Evolutionary conservation across 257 asterid genomes (phyloP).

Genomic region (Rubia yunnanensis): DNA sequence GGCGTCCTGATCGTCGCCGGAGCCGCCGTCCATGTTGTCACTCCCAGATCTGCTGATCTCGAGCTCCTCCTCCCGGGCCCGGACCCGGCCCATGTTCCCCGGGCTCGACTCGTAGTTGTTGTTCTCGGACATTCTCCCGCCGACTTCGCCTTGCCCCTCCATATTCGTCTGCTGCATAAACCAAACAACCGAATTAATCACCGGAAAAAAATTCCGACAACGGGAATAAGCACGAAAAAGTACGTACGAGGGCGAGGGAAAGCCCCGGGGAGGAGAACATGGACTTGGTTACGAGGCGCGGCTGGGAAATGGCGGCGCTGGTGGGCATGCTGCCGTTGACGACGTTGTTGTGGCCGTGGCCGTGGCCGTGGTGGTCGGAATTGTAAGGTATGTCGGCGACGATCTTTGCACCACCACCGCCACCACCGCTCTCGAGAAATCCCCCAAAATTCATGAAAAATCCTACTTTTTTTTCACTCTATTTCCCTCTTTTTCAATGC

Average conservation of each 20-base stretch:
- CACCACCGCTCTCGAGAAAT: conserved; percentile 61
- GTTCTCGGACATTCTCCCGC: conserved; percentile 37
- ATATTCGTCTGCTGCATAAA: conserved; percentile 51
- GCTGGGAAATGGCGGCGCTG: conserved; percentile 41
- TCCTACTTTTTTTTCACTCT: conserved; percentile 3
- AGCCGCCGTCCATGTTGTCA: conserved; percentile 74
- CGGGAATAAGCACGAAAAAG: not conserved
- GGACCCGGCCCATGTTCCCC: conserved; percentile 35
- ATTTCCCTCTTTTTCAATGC: not conserved
- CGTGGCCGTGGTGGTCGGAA: conserved; percentile 18
- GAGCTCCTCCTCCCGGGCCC: conserved; percentile 76
- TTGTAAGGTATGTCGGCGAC: conserved; percentile 47
- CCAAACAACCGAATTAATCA: too few species aligned
- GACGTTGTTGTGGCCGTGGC: conserved; percentile 13
- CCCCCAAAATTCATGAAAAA: conserved; percentile 92
- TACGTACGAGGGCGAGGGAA: conserved; percentile 78
- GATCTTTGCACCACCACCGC: conserved; percentile 49
- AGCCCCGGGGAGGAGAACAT: conserved; percentile 83
- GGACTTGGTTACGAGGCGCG: conserved; percentile 44
- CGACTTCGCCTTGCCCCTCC: conserved; percentile 68
- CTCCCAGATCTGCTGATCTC: conserved; percentile 97
- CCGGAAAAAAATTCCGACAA: not conserved
- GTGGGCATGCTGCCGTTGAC: conserved; percentile 31
- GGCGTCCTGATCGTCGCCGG: conserved; percentile 84
- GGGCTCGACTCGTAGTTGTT: conserved; percentile 28